Percentiles rank a stretch among this genome's conserved stretches.
These are phyloP conservation scores for Eremomyces bilateralis DNA, from an alignment of 495 filamentous ascomycete genomes.

Conservation along the genomic window DNA sequence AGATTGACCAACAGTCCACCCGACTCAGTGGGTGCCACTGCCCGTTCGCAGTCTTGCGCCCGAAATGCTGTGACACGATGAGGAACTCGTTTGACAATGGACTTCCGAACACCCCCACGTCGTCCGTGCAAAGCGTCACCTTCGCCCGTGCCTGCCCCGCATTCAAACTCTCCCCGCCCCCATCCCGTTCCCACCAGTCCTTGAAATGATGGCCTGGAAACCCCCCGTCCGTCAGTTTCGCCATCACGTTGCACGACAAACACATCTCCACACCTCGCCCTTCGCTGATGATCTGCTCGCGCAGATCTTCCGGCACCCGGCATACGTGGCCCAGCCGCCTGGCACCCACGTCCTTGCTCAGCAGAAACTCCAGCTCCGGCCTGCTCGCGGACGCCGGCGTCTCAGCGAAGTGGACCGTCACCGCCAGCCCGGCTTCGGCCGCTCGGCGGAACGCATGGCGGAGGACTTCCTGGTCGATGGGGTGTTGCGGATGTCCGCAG, in stretches of 20 bases:
- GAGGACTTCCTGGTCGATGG: conserved; percentile 35
- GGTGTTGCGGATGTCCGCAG: conserved; percentile 51
- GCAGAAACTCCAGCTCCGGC: conserved; percentile 36
- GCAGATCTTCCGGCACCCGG: conserved; percentile 37
- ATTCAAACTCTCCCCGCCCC: too few species aligned
- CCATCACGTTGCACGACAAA: conserved; percentile 61
- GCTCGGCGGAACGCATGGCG: conserved; percentile 33
- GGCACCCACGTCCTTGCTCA: conserved; percentile 44
- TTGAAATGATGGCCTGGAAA: conserved; percentile 55
- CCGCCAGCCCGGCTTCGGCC: conserved; percentile 26
- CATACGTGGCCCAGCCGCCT: conserved; percentile 56
- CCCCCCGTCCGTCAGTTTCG: conserved; percentile 45
- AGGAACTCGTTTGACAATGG: conserved; percentile 60
- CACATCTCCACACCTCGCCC: conserved; percentile 52
- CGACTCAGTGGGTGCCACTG: too few species aligned
- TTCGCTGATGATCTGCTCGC: conserved; percentile 29
- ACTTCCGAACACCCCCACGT: conserved; percentile 68
- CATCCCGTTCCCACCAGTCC: conserved; percentile 31
- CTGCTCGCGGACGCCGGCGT: conserved; percentile 26
- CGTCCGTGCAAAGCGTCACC: conserved; percentile 33
- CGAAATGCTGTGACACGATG: conserved; percentile 51
- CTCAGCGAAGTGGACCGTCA: conserved; percentile 71
- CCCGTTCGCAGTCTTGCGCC: too few species aligned
- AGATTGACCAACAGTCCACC: too few species aligned
- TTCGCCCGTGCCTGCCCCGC: conserved; percentile 9